phyloP scores from a whole-genome alignment of 106 monocot species.

The Allium fistulosum region DNA sequence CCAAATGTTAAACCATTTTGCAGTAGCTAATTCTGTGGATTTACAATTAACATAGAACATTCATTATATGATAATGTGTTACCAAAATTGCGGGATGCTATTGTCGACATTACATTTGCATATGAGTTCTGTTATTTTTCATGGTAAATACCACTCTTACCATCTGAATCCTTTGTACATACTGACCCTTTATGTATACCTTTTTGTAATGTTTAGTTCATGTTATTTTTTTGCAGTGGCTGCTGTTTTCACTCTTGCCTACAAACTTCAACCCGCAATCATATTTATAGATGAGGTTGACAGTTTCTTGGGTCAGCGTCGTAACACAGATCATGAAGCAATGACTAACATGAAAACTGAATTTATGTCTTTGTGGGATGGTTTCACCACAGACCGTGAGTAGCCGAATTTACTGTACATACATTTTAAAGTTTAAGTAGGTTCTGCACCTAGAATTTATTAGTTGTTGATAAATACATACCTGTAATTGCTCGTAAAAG shows the following conservation, averaged over 20 bases:
- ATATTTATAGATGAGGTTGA: constrained; percentile 98
- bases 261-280: constrained; percentile 94
- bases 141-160: neutral
- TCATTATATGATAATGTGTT: neutral
- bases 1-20: too few relatives aligned
- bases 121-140: neutral
- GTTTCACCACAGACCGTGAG: constrained; percentile 96
- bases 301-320: constrained; percentile 81
- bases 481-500: too few relatives aligned
- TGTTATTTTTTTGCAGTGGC: constrained; percentile 51
- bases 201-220: too few relatives aligned
- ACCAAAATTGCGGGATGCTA: neutral
- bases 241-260: constrained; percentile 82
- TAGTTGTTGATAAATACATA: too few relatives aligned
- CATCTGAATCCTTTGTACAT: too few relatives aligned
- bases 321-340: constrained; percentile 76
- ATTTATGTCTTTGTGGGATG: constrained; percentile 99
- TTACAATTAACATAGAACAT: too few relatives aligned
- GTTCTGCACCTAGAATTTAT: too few relatives aligned
- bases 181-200: too few relatives aligned
- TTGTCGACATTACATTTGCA: neutral
- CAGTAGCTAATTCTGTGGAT: too few relatives aligned
- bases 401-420: neutral
- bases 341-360: constrained; percentile 94
- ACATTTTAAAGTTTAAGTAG: too few relatives aligned